phyloP scores from a whole-genome alignment of 1,284 basidiomycete species.

The Wolfiporia cocos region DNA sequence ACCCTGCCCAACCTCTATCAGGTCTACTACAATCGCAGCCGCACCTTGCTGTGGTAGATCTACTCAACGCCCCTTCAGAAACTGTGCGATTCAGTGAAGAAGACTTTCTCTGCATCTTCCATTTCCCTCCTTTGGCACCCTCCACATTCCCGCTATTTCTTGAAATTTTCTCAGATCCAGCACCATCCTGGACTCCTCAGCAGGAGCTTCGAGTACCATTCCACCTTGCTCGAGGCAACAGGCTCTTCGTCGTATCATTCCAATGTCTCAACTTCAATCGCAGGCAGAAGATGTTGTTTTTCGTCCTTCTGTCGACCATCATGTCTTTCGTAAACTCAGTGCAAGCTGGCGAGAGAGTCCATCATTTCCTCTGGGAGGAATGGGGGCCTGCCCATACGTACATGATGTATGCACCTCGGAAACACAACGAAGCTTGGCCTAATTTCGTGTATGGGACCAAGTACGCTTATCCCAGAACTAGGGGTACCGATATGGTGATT shows the following conservation, averaged over 20 bases:
- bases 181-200: too few species aligned
- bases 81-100: conserved; percentile 23
- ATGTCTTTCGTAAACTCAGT: conserved; percentile 26
- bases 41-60: conserved; percentile 27
- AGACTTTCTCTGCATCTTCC: conserved; percentile 33
- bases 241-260: conserved; percentile 42
- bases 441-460: conserved; percentile 53
- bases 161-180: conserved; percentile 41
- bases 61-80: conserved; percentile 18
- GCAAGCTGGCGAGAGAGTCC: conserved; percentile 15
- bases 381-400: conserved; percentile 48
- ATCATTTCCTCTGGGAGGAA: conserved; percentile 39
- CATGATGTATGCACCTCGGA: conserved; percentile 27
- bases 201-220: conserved; percentile 39
- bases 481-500: too few species aligned
- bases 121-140: conserved; percentile 30
- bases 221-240: conserved; percentile 34
- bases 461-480: conserved; percentile 35
- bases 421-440: conserved; percentile 39
- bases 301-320: conserved; percentile 42
- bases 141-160: conserved; percentile 27
- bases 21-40: conserved; percentile 2
- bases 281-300: conserved; percentile 33
- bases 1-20: too few species aligned
- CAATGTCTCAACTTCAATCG: conserved; percentile 25